Conservation (phyloP, 768 basidiomycete genomes). For the Phaffia tasmanica region DNA sequence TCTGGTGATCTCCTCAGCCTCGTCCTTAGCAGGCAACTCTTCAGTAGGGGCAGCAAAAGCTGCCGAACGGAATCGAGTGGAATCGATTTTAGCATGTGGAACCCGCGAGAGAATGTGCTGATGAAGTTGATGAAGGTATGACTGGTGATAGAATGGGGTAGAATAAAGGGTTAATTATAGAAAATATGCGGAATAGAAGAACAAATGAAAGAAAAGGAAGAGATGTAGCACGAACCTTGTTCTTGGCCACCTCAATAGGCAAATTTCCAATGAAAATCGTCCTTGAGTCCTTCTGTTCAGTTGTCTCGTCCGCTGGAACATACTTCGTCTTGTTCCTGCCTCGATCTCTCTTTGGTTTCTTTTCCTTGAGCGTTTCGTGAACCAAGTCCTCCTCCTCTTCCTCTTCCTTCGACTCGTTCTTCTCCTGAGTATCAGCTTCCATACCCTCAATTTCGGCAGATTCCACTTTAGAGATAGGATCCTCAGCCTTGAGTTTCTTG, state of each 20-base stretch:
- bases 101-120: slow-evolving; percentile 62
- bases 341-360: slow-evolving; percentile 1
- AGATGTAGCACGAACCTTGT: slow-evolving; percentile 48
- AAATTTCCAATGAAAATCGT: slow-evolving; percentile 91
- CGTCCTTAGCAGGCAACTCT: slow-evolving; percentile 41
- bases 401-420: slow-evolving; percentile 45
- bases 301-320: slow-evolving; percentile 58
- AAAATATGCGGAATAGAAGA: not conserved
- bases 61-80: slow-evolving; percentile 82
- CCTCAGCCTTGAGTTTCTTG: slow-evolving; percentile 28
- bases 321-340: slow-evolving; percentile 31
- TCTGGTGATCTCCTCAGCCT: slow-evolving; percentile 34
- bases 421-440: slow-evolving; percentile 48
- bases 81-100: slow-evolving; percentile 71
- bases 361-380: slow-evolving; percentile 25
- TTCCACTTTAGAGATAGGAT: not conserved
- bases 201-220: not conserved
- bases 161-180: slow-evolving; percentile 1
- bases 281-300: slow-evolving; percentile 59
- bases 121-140: slow-evolving; percentile 61
- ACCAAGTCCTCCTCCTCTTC: slow-evolving; percentile 18
- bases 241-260: slow-evolving; percentile 60
- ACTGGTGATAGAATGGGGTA: slow-evolving; percentile 41
- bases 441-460: slow-evolving; percentile 36
- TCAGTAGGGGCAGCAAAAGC: slow-evolving; percentile 76